Conservation (phyloP, 306 rosid genomes). For the Alnus rubra region DNA sequence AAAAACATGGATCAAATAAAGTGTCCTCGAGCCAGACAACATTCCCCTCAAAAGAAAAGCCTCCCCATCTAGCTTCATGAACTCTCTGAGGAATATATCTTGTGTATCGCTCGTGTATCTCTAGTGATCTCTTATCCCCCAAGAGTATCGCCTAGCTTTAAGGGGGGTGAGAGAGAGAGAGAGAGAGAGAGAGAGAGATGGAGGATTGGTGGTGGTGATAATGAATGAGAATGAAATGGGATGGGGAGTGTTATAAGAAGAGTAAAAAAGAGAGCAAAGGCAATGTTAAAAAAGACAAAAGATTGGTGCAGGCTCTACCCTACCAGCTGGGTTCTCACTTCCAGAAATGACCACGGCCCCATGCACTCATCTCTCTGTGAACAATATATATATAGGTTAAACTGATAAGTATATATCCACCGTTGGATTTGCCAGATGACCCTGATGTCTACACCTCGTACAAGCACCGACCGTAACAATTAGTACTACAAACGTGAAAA, state of each 20-base stretch:
- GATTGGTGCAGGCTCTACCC: conserved; percentile 58
- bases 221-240: conserved; percentile 39
- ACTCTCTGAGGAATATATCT: neutral
- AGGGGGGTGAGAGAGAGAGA: conserved; percentile 32
- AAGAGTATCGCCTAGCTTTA: conserved; percentile 64
- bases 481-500: conserved; percentile 23
- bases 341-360: conserved; percentile 92
- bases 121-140: conserved; percentile 45
- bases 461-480: conserved; percentile 30
- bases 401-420: conserved; percentile 36
- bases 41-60: conserved; percentile 89
- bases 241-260: conserved; percentile 52
- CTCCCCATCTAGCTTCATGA: conserved; percentile 39
- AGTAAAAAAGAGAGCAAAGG: conserved; percentile 39
- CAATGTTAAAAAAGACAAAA: conserved; percentile 63
- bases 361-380: conserved; percentile 48
- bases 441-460: conserved; percentile 37
- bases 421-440: conserved; percentile 50
- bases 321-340: conserved; percentile 62
- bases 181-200: conserved; percentile 7
- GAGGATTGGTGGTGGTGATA: conserved; percentile 16
- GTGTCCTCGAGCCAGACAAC: conserved; percentile 99
- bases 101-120: no score
- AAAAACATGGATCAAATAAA: conserved; percentile 21
- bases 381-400: neutral